These are phyloP conservation scores for Sicyos edulis DNA, from an alignment of 306 rosid genomes.

Conservation along the genomic window DNA sequence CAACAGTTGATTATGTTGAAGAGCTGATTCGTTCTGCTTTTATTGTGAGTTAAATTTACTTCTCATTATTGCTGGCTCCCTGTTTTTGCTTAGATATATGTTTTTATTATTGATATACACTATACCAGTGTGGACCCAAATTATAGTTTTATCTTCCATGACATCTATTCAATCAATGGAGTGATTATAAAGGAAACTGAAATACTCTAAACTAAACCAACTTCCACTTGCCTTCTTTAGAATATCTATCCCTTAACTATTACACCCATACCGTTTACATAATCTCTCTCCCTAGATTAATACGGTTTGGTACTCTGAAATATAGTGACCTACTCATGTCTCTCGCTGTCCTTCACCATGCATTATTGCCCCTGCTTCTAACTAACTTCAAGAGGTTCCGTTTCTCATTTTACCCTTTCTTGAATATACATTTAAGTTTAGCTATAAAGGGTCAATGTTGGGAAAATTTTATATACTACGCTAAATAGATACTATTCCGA, in stretches of 20 bases:
- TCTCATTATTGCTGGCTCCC: background rate
- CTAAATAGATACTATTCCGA: background rate
- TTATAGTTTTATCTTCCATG: background rate
- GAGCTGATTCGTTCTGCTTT: constrained; percentile 95
- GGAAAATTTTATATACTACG: background rate
- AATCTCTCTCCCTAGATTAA: background rate
- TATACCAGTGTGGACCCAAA: background rate
- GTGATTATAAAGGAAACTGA: background rate
- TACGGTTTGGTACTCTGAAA: background rate
- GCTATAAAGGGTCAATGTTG: background rate
- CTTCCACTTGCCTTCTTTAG: background rate
- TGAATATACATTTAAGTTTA: background rate
- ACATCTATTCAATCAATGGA: constrained; percentile 1
- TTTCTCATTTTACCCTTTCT: background rate
- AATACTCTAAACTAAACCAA: background rate
- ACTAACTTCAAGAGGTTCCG: background rate
- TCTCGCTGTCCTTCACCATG: background rate
- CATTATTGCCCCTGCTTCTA: background rate
- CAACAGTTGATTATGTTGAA: constrained; percentile 94
- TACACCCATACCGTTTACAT: background rate
- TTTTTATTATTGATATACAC: background rate
- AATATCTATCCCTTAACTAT: background rate
- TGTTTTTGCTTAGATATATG: background rate
- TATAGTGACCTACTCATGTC: background rate
- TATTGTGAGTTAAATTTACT: constrained; percentile 43